Conservation (phyloP, 305 asterid species). For the Nicotiana rustica region DNA sequence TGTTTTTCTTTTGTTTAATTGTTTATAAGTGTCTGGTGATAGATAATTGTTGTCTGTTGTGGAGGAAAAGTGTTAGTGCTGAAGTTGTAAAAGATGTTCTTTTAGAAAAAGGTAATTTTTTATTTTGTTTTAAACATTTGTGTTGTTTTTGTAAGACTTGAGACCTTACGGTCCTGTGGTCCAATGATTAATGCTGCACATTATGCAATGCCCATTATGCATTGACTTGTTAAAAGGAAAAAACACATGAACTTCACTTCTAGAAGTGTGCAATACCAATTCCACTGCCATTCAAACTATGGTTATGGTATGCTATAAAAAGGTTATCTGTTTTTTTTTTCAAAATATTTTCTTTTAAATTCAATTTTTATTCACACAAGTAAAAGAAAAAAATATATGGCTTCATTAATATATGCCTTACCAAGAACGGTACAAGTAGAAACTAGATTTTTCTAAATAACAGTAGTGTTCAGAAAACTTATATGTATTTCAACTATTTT, state of each 20-base stretch:
- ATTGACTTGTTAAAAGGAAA: constrained; percentile 19
- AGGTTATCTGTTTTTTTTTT: not conserved
- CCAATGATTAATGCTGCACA: not conserved
- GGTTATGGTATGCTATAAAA: not conserved
- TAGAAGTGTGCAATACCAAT: not conserved
- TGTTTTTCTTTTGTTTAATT: too few relatives aligned
- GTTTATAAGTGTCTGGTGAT: too few relatives aligned
- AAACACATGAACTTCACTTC: not conserved
- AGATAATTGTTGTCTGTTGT: too few relatives aligned
- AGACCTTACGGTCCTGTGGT: not conserved
- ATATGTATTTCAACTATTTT: too few relatives aligned
- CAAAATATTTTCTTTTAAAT: too few relatives aligned
- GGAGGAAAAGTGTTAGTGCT: too few relatives aligned
- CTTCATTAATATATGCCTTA: not conserved
- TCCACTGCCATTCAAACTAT: not conserved
- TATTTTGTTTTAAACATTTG: not conserved
- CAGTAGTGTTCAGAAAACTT: not conserved
- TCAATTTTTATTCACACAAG: not conserved
- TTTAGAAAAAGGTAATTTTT: not conserved
- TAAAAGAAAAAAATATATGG: not conserved
- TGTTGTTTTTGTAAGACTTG: not conserved
- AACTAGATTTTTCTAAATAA: not conserved
- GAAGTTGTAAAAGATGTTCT: too few relatives aligned
- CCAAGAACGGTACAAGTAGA: not conserved
- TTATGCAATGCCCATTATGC: not conserved